phyloP scores from a whole-genome alignment of 257 asterid species.

The Scutellaria minor region DNA sequence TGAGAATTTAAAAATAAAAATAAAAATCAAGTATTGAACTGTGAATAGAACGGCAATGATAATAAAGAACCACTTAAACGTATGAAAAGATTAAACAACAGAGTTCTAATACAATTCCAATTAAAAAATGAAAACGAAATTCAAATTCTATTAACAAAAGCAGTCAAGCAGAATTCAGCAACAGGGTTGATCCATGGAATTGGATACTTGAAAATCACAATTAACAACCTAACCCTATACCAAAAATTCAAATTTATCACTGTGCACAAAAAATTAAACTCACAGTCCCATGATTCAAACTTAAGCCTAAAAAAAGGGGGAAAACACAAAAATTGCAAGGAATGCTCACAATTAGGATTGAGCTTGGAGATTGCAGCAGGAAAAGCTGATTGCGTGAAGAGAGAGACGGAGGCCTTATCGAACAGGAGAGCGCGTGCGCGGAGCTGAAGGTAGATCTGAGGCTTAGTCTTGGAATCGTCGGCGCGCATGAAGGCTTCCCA shows the following conservation, averaged over 20 bases:
- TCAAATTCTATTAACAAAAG: background rate
- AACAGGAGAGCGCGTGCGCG: conserved; percentile 92
- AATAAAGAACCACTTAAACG: background rate
- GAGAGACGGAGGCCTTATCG: conserved; percentile 79
- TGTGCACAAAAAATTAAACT: background rate
- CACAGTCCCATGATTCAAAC: conserved; percentile 8
- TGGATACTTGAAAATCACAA: background rate
- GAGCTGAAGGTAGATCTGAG: conserved; percentile 85
- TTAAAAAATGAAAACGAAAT: background rate
- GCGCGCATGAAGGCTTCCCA: conserved; percentile 92
- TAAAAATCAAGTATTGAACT: background rate
- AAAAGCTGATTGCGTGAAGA: conserved; percentile 43
- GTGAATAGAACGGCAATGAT: background rate
- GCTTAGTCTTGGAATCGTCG: conserved; percentile 61
- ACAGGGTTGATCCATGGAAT: conserved; percentile 7
- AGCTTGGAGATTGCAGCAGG: conserved; percentile 60
- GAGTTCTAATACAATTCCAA: conserved; percentile 5
- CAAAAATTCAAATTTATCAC: background rate
- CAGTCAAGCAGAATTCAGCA: background rate
- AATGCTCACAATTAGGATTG: conserved; percentile 71
- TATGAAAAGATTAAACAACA: background rate
- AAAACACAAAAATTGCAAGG: conserved; percentile 11
- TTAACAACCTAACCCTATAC: conserved; percentile 4
- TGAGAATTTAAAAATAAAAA: background rate
- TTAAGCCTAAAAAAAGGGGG: conserved; percentile 3